Evolutionary conservation across 164 flowering plant genomes (phyloP), one percentile per base, ranked within the genome.

Genomic region (Protea cynaroides): DNA sequence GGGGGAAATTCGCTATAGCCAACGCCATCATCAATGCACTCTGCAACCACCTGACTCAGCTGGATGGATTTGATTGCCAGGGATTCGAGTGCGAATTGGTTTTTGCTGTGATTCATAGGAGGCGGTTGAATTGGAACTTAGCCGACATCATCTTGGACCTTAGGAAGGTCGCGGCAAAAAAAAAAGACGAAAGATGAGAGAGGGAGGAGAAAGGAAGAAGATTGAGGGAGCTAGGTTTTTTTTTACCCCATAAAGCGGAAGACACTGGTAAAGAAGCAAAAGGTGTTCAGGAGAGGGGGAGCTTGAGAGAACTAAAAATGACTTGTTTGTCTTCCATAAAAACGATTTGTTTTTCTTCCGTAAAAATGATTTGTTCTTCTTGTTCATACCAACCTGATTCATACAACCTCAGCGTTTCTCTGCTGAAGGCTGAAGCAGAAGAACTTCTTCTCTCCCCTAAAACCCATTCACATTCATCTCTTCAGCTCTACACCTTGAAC

Each of bases 1-100:
- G 92, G 1, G 95, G 96, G 5, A 97, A 94, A 80, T 94, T 94
- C 59, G 96, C 99, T 7, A 97, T 97, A 19, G 99, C 99, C 29
- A 94, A 94, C 76, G 97, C 99, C 1, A 88, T 94, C 29, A 94
- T 94, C 62, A 97, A 94, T 68, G 83, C 88, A 2, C 85, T 94
- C 6, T 91, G 95, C 64, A 67, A 72, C 43, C 99, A 94, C 80
- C 73, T 94, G 51, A 73, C 79, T 14, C 70, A 78, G 72, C 62
- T 81, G 57, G 66, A 72, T 4, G 66, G 62, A 25, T 14, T 61
- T 40, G 44, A 43, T 50, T 68, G 69, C 7, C 67, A 24, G n/a
- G 70, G 77, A 58, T 53, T 83, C 17, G 92, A 82, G 37, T 91
- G 89, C 68, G 90, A 80, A 18, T 65, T 82, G 59, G 90, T 78